A percentile compares a stretch with the other conserved stretches of the same genome.
Evolutionary conservation across 2,329 filamentous ascomycete species (phyloP).

Genomic region (Sclerotinia subarctica): DNA sequence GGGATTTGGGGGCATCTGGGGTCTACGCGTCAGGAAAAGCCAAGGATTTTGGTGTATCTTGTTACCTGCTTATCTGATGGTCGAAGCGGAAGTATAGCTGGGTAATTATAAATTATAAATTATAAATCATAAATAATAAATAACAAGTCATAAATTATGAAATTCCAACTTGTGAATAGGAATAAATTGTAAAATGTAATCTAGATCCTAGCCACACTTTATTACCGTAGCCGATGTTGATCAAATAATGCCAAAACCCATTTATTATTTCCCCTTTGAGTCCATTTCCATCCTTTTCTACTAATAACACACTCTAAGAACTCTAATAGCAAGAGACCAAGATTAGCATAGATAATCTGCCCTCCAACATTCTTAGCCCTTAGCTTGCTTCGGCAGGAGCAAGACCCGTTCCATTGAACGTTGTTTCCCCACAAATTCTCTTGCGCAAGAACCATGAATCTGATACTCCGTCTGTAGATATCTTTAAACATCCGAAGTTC

Average conservation of each 20-base stretch:
- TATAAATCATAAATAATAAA: too few species aligned
- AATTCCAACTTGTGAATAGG: too few species aligned
- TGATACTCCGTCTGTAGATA: too few species aligned
- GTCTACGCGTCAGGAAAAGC: not conserved
- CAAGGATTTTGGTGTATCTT: not conserved
- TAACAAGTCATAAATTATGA: too few species aligned
- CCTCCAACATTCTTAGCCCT: conserved; percentile 1
- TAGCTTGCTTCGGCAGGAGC: conserved; percentile 16
- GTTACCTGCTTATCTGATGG: not conserved
- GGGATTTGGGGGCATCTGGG: not conserved
- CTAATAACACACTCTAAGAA: not conserved
- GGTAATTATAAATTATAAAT: too few species aligned
- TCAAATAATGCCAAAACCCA: not conserved
- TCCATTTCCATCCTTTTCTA: not conserved
- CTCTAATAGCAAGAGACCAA: too few species aligned
- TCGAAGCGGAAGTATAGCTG: not conserved
- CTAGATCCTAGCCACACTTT: too few species aligned
- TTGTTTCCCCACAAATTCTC: conserved; percentile 16
- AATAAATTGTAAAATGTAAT: too few species aligned
- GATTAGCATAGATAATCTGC: not conserved
- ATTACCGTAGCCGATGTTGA: too few species aligned
- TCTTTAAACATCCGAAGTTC: conserved; percentile 16
- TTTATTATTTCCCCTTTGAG: too few species aligned
- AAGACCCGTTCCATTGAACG: not conserved
- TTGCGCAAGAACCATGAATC: conserved; percentile 3